Percentiles rank a stretch among this genome's conserved stretches.
Conservation (phyloP, 2,329 filamentous ascomycete species). For the Fusarium compactum region DNA sequence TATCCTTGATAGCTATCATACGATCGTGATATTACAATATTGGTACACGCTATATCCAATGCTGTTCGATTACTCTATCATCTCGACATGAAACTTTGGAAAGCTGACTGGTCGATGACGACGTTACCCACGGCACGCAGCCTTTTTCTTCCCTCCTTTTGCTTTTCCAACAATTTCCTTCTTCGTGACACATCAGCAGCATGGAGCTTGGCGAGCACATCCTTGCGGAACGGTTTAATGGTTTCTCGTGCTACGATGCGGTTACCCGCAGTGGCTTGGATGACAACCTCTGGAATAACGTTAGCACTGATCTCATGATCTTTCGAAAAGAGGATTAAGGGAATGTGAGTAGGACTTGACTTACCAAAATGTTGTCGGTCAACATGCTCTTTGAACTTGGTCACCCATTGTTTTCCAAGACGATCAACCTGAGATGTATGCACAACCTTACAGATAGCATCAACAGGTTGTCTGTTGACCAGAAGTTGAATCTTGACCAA, state of each 20-base stretch:
- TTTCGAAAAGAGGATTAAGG: background rate
- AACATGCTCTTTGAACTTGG: slow-evolving; percentile 96
- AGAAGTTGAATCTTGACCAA: slow-evolving; percentile 92
- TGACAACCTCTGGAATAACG: slow-evolving; percentile 76
- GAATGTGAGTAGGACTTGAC: slow-evolving; percentile 13
- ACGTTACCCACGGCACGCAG: slow-evolving; percentile 88
- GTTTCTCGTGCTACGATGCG: slow-evolving; percentile 91
- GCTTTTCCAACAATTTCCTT: slow-evolving; percentile 91
- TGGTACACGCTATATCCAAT: slow-evolving; percentile 24
- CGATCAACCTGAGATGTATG: slow-evolving; percentile 85
- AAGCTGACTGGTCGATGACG: slow-evolving; percentile 94
- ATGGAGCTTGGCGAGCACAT: slow-evolving; percentile 92
- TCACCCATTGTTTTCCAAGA: slow-evolving; percentile 88
- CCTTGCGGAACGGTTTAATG: slow-evolving; percentile 95
- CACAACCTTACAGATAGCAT: slow-evolving; percentile 92
- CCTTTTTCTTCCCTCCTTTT: slow-evolving; percentile 94
- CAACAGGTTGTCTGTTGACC: slow-evolving; percentile 92
- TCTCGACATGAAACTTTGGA: slow-evolving; percentile 92
- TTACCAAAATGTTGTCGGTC: slow-evolving; percentile 89
- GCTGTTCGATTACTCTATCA: slow-evolving; percentile 50
- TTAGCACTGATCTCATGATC: background rate
- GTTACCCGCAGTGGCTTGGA: slow-evolving; percentile 88
- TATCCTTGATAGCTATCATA: slow-evolving; percentile 12
- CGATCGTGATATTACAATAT: slow-evolving; percentile 35
- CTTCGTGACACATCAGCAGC: slow-evolving; percentile 87